Evolutionary conservation across 1,139 yeast genomes (phyloP), one percentile per base, ranked within the genome.

Genomic region (Suhomyces coccinellae): DNA sequence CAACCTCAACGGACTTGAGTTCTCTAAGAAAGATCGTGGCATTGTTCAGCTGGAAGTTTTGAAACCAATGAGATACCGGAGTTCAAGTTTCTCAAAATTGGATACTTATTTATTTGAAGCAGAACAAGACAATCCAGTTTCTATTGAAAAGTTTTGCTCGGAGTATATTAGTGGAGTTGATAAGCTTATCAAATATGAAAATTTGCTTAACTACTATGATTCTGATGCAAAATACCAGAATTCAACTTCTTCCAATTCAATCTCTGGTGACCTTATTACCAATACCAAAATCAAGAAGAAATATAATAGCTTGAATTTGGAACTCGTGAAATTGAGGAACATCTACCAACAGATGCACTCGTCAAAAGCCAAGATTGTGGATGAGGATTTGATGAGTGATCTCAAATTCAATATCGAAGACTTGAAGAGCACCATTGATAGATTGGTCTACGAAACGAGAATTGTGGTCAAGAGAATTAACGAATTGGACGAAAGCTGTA

Each of bases 401-500:
- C 61, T 85, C 38, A 67, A 74, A 40, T 67, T 65, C 38, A 85
- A 80, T 51, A 67, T 86, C 50, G 69, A 71, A 33, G 91, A 86
- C 47, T 73, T 89, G 37, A 82, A 82, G 31, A 81, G 87, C 2
- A 71, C 85, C 35, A 81, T 87, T 29, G 93, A 96, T 20, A 73
- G 95, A 51, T 69, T 93, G 47, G 79, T 83, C 45, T 93, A 91
- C 61, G 97, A 93, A 58, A 75, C 89, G 22, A 69, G 95, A 46
- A 75, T 88, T 41, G 73, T 93, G 17, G 77, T 77, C 34, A 82
- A 84, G 44, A 81, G 93, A 55, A 78, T 91, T 45, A 80, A 83
- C 45, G 98, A 93, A 58, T 83, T 90, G 22, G 96, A 88, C 53
- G 89, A 86, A 33, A 80, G 85, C 46, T 62, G 73, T 53, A 69